These are phyloP conservation scores for Globisporangium nodosum DNA, from an alignment of 352 stramenopile species.

Conservation along the genomic window DNA sequence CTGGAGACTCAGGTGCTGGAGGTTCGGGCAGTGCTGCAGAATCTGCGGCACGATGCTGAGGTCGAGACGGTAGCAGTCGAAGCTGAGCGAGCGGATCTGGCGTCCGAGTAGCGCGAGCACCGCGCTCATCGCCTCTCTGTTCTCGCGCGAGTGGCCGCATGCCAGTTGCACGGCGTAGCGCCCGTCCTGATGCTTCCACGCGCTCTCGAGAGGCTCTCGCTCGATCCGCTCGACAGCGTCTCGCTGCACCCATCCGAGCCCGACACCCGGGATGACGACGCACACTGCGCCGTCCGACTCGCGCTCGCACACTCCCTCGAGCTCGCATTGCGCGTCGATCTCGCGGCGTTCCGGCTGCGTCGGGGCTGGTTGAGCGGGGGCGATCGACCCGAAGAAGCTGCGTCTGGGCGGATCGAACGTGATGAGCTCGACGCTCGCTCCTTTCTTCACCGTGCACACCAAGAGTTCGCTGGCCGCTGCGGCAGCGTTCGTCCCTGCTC, in stretches of 20 bases:
- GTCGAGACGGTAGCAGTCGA: background rate
- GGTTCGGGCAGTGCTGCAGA: constrained; percentile 1
- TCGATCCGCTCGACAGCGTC: constrained; percentile 1
- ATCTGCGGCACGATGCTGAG: background rate
- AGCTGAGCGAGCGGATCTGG: background rate
- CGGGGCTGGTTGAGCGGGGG: background rate
- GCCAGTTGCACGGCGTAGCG: background rate
- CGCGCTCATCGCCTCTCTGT: background rate
- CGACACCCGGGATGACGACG: constrained; percentile 1
- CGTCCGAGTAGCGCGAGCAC: background rate
- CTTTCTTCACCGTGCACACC: background rate
- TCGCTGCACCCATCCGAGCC: background rate
- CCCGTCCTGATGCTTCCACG: background rate
- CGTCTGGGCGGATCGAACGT: background rate
- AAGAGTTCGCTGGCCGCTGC: background rate
- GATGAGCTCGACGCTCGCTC: constrained; percentile 1
- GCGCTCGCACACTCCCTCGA: constrained; percentile 14
- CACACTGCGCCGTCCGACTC: constrained; percentile 1
- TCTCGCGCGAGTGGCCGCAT: background rate
- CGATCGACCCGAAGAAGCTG: background rate
- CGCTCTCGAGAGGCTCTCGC: constrained; percentile 1
- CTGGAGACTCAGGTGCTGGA: background rate
- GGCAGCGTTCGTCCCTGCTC: too few relatives aligned
- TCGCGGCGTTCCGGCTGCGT: background rate
- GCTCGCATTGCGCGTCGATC: constrained; percentile 4